These are phyloP conservation scores for Esteya vermicola DNA, from an alignment of 2,329 filamentous ascomycete species.

Conservation along the genomic window DNA sequence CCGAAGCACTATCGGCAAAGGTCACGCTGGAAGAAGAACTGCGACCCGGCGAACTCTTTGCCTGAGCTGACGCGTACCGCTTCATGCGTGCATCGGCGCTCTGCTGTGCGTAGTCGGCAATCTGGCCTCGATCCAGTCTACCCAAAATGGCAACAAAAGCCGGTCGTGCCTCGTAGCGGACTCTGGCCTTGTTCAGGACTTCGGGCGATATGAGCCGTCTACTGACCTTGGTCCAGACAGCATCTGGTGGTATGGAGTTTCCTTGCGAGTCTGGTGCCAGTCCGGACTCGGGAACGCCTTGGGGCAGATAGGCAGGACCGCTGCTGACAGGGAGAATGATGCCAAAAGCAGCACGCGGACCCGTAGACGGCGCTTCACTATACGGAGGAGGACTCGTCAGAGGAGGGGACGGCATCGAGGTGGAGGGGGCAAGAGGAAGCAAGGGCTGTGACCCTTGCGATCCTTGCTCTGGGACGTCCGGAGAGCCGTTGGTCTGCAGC, in stretches of 20 bases:
- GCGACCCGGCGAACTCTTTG: neutral
- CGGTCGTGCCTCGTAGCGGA: conserved; percentile 46
- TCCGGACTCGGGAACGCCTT: conserved; percentile 8
- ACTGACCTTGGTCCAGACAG: conserved; percentile 45
- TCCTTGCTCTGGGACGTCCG: too few relatives aligned
- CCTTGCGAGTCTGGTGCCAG: conserved; percentile 40
- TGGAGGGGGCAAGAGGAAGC: conserved; percentile 26
- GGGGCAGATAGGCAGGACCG: conserved; percentile 1
- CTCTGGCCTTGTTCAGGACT: conserved; percentile 37
- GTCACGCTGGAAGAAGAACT: neutral
- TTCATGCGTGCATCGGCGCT: conserved; percentile 29
- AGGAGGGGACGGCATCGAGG: conserved; percentile 19
- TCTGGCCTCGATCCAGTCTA: conserved; percentile 33
- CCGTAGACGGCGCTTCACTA: neutral
- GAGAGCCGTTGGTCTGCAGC: too few relatives aligned
- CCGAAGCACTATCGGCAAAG: neutral
- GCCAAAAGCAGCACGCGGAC: conserved; percentile 6
- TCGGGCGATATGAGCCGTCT: conserved; percentile 42
- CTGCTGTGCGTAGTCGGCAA: conserved; percentile 34
- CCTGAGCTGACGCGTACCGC: conserved; percentile 1
- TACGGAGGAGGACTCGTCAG: conserved; percentile 5
- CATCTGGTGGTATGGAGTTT: conserved; percentile 39
- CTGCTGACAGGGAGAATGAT: conserved; percentile 9
- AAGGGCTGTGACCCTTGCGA: too few relatives aligned
- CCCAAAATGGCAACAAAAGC: conserved; percentile 48